Evolutionary conservation across 768 basidiomycete species (phyloP).

Genomic region (Lentinula detonsa): DNA sequence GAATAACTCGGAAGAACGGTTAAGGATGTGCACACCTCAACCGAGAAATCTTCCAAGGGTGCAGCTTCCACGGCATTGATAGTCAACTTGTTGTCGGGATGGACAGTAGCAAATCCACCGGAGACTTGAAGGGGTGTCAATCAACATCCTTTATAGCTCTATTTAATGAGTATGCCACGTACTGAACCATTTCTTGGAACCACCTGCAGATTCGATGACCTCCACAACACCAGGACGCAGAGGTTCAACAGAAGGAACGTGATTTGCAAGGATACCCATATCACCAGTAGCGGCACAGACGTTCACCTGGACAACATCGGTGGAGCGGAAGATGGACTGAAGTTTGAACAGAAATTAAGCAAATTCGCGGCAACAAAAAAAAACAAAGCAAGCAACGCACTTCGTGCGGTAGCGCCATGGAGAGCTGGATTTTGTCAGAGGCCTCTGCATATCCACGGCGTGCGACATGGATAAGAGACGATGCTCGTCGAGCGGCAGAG

Average conservation of each 20-base stretch:
- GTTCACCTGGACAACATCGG: constrained; percentile 95
- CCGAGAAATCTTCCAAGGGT: constrained; percentile 83
- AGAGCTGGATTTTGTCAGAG: constrained; percentile 86
- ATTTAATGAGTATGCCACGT: constrained; percentile 22
- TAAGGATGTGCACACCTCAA: constrained; percentile 53
- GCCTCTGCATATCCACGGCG: constrained; percentile 91
- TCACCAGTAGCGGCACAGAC: constrained; percentile 90
- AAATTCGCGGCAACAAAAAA: constrained; percentile 4
- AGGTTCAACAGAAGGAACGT: constrained; percentile 95
- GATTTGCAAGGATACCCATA: constrained; percentile 99
- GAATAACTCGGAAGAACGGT: background rate
- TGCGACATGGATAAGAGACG: constrained; percentile 42
- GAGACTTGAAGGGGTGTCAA: constrained; percentile 53
- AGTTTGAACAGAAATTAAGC: background rate
- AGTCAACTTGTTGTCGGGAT: constrained; percentile 94
- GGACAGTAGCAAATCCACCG: constrained; percentile 95
- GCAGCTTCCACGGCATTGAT: constrained; percentile 98
- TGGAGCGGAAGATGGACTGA: constrained; percentile 85
- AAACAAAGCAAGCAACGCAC: constrained; percentile 37
- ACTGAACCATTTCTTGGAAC: constrained; percentile 97
- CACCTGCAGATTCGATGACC: constrained; percentile 75
- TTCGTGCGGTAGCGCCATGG: constrained; percentile 92
- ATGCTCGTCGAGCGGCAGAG: constrained; percentile 55
- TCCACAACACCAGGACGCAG: constrained; percentile 93
- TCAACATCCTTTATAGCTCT: background rate